phyloP scores from a whole-genome alignment of 2,329 filamentous ascomycete genomes.

The Trichoderma guizhouense region DNA sequence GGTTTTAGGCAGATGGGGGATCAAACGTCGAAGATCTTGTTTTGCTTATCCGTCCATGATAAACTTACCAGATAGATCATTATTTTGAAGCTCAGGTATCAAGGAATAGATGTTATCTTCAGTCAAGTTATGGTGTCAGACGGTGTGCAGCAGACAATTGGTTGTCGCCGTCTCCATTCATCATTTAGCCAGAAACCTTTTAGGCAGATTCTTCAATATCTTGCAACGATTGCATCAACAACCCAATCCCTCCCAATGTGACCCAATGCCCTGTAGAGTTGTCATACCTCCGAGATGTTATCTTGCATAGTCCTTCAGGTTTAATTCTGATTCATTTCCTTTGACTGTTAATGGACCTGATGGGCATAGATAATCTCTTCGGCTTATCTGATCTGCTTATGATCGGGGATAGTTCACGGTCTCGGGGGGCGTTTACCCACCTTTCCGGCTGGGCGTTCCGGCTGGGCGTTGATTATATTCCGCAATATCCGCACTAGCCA shows the following conservation, averaged over 20 bases:
- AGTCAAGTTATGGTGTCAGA: neutral
- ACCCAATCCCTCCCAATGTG: neutral
- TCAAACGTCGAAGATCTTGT: neutral
- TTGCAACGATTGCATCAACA: neutral
- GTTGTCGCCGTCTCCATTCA: neutral
- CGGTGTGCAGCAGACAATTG: neutral
- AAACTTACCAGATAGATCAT: too few relatives aligned
- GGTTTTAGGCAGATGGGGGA: neutral
- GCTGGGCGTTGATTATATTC: neutral
- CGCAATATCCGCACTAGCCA: neutral
- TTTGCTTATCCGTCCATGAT: too few relatives aligned
- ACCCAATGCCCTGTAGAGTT: neutral
- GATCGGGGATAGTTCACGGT: neutral
- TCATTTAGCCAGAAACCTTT: neutral
- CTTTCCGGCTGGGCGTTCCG: neutral
- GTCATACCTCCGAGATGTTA: fast-evolving
- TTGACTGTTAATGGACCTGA: neutral
- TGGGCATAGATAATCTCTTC: neutral
- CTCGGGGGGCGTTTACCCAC: neutral
- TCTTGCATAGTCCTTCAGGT: neutral
- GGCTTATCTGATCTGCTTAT: neutral
- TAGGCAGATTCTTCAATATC: neutral
- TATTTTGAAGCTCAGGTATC: neutral
- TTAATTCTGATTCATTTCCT: neutral
- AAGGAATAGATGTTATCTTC: neutral